Base-by-base conservation (phyloP, 768 basidiomycete species). In the Phlebiopsis flavidoalba region DNA sequence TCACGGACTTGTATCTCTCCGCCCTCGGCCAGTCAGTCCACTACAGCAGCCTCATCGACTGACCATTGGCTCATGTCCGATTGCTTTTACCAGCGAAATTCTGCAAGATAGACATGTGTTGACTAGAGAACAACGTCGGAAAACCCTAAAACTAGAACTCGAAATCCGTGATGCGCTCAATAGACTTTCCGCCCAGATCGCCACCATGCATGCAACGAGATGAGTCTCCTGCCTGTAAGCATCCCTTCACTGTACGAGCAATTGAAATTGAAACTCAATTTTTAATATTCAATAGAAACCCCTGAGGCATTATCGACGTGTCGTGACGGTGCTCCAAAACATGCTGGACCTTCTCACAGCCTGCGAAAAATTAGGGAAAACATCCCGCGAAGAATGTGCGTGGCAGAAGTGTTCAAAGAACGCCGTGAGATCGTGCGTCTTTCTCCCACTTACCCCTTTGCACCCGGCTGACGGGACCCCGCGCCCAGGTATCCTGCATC, bases 351-450 rank as follows among this genome's bases (percentile, higher is more conserved):
- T 77, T 21, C 69, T 80, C 65, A 79, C 74, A 2, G 79, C 35
- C 66, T 82, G 5, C 71, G 80, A 14, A 79, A 78, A 66, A 74
- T 80, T 53, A 68, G 79, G 43, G 77, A 80, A 64, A 75, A 78
- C 53, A 79, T 81, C 24, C 79, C 80, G 15, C 70, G 75, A 12
- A 76, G 74, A 61, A 74, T 81, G 60, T 75, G 77, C 0, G 74
- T 81, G 10, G 66, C 71, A 11, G 66, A 66, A 64, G 76, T 73
- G 55, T 73, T 72, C 58, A 72, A 67, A 51, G 73, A 80, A 64
- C 70, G 80, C 14, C 76, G 76, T 26, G 79, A 80, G 67, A 70
- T 80, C 55, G 76, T 77, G 47, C 49, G 74, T 63, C 40, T 17
- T n/a, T n/a, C 17, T 33, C n/a, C 47, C 36, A 10, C 8, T 14